Evolutionary conservation across 140 eudicot genomes (phyloP).

Genomic region (Ambrosia hybrid): DNA sequence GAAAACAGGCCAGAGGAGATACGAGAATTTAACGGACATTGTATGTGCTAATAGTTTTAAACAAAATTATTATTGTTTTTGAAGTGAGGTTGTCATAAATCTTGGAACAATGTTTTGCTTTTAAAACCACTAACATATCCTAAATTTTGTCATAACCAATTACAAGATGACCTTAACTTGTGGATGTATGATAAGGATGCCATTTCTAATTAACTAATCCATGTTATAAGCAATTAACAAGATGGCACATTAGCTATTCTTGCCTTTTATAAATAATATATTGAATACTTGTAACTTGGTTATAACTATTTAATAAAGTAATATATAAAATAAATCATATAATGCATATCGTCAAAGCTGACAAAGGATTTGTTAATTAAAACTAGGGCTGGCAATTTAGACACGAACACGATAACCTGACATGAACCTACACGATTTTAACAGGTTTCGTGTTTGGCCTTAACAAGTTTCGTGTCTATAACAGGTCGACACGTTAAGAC

Average conservation of each 20-base stretch:
- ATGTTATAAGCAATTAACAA: constrained; percentile 8
- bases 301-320: not conserved
- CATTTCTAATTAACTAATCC: constrained; percentile 36
- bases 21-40: not conserved
- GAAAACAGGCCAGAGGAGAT: too few relatives aligned
- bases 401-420: too few relatives aligned
- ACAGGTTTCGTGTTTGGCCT: too few relatives aligned
- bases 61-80: not conserved
- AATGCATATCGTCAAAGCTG: not conserved
- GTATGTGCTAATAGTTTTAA: not conserved
- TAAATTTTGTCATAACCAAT: constrained; percentile 23
- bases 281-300: not conserved
- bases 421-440: too few relatives aligned
- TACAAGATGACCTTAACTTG: constrained; percentile 32
- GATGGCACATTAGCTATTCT: constrained; percentile 9
- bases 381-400: too few relatives aligned
- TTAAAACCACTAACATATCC: constrained; percentile 27
- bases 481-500: too few relatives aligned
- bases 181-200: constrained; percentile 42
- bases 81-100: constrained; percentile 25
- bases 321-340: not conserved
- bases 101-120: constrained; percentile 27
- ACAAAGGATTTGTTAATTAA: not conserved
- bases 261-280: not conserved
- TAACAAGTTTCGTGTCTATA: too few relatives aligned